Percentiles rank a stretch among this genome's conserved stretches.
phyloP scores from a whole-genome alignment of 1,284 basidiomycete genomes.

The Melampsora larici-populina region DNA sequence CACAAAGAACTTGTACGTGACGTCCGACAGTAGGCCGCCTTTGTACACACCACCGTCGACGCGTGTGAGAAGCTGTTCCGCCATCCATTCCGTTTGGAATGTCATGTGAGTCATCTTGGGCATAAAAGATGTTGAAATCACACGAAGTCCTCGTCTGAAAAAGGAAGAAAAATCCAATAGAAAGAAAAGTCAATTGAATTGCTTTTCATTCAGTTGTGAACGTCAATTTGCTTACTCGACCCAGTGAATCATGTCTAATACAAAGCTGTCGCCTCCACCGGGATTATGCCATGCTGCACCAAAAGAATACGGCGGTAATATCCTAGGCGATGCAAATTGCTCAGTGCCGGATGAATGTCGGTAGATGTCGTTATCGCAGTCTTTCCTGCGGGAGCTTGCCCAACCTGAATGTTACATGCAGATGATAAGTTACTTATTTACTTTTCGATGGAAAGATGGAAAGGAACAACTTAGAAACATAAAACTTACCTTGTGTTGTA shows the following conservation, averaged over 20 bases:
- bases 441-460: too few species aligned
- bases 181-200: too few species aligned
- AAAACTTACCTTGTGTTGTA: constrained; percentile 6
- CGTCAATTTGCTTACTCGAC: constrained; percentile 5
- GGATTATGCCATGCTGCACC: background rate
- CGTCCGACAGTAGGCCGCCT: background rate
- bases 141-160: too few species aligned
- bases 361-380: background rate
- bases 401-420: background rate
- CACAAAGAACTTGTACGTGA: constrained; percentile 9
- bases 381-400: background rate
- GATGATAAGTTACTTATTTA: too few species aligned
- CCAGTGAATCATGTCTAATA: constrained; percentile 6
- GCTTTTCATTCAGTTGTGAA: too few species aligned
- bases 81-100: too few species aligned
- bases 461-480: too few species aligned
- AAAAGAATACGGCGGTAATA: background rate
- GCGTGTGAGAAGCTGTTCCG: background rate
- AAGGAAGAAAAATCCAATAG: too few species aligned
- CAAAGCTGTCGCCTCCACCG: background rate
- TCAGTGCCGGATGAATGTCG: background rate
- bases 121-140: too few species aligned
- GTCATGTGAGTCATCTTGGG: too few species aligned
- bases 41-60: background rate
- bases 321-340: background rate